These are phyloP conservation scores for Scheffersomyces amazonensis DNA, from an alignment of 805 yeast species.

Conservation along the genomic window DNA sequence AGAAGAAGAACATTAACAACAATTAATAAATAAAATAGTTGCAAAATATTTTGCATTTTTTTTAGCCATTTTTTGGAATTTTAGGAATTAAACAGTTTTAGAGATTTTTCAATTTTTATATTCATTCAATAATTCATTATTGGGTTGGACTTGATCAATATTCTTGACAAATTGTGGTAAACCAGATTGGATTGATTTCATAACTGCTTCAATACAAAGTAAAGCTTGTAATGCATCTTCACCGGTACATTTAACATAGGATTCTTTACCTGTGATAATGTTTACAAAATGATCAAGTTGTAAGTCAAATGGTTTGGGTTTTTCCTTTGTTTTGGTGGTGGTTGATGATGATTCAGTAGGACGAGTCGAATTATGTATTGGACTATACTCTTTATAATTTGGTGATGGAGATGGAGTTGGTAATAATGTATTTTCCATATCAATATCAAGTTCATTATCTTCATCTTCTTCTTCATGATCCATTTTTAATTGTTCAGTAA, in stretches of 20 bases:
- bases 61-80: too few species aligned
- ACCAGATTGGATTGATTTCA: constrained; percentile 28
- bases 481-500: constrained; percentile 17
- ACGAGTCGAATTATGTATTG: constrained; percentile 11
- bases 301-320: constrained; percentile 33
- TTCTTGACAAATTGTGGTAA: constrained; percentile 24
- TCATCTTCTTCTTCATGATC: constrained; percentile 7
- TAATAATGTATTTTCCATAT: not conserved
- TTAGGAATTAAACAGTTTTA: too few species aligned
- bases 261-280: constrained; percentile 27
- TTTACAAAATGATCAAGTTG: constrained; percentile 39
- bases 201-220: constrained; percentile 34
- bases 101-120: too few species aligned
- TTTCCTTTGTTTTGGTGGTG: not conserved
- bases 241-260: constrained; percentile 25
- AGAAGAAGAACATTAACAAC: too few species aligned
- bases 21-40: too few species aligned
- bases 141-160: constrained; percentile 14
- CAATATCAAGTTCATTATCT: constrained; percentile 8
- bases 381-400: constrained; percentile 16
- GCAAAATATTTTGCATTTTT: too few species aligned
- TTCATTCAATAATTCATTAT: constrained; percentile 8
- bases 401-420: constrained; percentile 31
- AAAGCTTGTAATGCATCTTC: constrained; percentile 32
- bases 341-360: constrained; percentile 1